phyloP scores from a whole-genome alignment of 2,329 filamentous ascomycete species.

The Thelonectria olida region DNA sequence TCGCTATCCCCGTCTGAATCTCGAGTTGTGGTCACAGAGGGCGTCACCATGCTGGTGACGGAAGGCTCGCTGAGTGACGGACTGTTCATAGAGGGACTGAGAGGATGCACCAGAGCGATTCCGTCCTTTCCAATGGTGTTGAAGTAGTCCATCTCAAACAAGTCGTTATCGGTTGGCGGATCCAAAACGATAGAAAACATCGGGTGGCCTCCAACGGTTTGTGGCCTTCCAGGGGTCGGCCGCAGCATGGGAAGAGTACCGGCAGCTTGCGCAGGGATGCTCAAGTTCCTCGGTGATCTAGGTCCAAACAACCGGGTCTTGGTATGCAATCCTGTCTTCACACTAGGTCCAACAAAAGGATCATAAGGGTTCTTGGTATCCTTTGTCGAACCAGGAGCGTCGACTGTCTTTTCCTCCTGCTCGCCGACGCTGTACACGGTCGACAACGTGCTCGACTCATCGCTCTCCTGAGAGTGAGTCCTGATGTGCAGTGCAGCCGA shows the following conservation, averaged over 20 bases:
- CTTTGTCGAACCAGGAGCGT: conserved; percentile 1
- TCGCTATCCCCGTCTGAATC: conserved; percentile 25
- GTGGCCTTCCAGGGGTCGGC: conserved; percentile 36
- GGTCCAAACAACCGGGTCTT: conserved; percentile 31
- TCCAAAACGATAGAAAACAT: conserved; percentile 28
- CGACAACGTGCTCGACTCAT: conserved; percentile 63
- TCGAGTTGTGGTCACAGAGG: conserved; percentile 32
- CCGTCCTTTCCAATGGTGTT: conserved; percentile 24
- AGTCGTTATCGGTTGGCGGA: conserved; percentile 29
- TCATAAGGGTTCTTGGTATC: conserved; percentile 33
- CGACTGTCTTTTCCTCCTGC: conserved; percentile 46
- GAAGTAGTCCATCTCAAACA: conserved; percentile 20
- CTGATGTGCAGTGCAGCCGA: conserved; percentile 30
- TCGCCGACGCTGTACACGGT: conserved; percentile 67
- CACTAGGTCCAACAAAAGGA: conserved; percentile 43
- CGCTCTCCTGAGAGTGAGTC: conserved; percentile 51
- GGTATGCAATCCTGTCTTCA: not conserved
- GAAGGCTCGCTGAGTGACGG: conserved; percentile 18
- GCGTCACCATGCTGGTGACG: conserved; percentile 37
- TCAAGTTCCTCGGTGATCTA: conserved; percentile 34
- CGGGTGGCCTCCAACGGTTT: conserved; percentile 32
- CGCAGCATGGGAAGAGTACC: conserved; percentile 28
- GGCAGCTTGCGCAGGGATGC: conserved; percentile 25
- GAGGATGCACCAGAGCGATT: conserved; percentile 33
- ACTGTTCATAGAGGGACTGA: conserved; percentile 25